Evolutionary conservation across 257 asterid genomes (phyloP).

Genomic region (Fraxinus pennsylvanica): DNA sequence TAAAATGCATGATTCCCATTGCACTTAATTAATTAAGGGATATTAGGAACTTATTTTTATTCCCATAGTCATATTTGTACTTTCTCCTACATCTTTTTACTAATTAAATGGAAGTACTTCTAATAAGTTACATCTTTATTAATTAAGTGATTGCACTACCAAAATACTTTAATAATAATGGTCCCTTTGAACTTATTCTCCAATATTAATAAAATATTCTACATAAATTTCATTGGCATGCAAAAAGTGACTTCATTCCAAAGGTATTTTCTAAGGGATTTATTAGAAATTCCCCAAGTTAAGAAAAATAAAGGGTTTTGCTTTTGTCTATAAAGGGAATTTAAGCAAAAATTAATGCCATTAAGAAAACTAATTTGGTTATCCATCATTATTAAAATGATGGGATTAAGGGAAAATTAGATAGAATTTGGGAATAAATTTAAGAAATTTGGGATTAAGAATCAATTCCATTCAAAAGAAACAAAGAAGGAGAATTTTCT

Average conservation of each 20-base stretch:
- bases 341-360: conserved; percentile 9
- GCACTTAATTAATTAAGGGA: neutral
- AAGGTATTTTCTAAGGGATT: conserved; percentile 20
- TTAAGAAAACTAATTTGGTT: conserved; percentile 11
- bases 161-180: conserved; percentile 19
- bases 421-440: conserved; percentile 48
- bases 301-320: conserved; percentile 5
- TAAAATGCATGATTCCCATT: conserved; percentile 2
- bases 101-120: conserved; percentile 27
- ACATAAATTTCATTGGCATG: conserved; percentile 38
- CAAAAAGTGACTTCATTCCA: conserved; percentile 31
- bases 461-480: conserved; percentile 38
- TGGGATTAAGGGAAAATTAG: conserved; percentile 33
- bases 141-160: conserved; percentile 16
- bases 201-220: conserved; percentile 25
- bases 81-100: conserved; percentile 19
- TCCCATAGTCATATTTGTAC: neutral
- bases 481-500: conserved; percentile 18
- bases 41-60: neutral
- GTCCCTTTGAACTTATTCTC: conserved; percentile 44
- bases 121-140: conserved; percentile 21
- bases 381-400: conserved; percentile 28
- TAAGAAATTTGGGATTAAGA: conserved; percentile 35
- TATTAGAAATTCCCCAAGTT: conserved; percentile 12
- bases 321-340: conserved; percentile 38